Evolutionary conservation across 768 basidiomycete genomes (phyloP).

Genomic region (Botryobasidium botryosum): DNA sequence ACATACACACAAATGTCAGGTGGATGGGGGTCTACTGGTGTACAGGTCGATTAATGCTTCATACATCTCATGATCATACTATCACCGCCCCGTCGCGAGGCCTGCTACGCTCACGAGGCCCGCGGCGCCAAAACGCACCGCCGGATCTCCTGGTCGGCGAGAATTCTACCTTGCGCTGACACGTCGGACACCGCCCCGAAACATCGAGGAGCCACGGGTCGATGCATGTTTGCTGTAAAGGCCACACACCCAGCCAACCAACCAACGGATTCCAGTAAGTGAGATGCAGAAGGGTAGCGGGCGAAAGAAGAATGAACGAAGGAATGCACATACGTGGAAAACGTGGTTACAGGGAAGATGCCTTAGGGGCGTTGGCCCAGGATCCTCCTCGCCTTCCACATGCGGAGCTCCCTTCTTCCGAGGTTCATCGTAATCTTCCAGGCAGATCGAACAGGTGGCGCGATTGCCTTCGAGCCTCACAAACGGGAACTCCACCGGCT

Average conservation of each 20-base stretch:
- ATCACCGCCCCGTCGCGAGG: no score
- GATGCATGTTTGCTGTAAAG: slow-evolving; percentile 58
- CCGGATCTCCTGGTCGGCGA: neutral
- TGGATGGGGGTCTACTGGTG: no score
- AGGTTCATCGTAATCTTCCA: slow-evolving; percentile 74
- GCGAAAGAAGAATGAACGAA: slow-evolving; percentile 1
- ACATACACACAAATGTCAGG: no score
- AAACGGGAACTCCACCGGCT: slow-evolving; percentile 60
- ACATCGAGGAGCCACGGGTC: slow-evolving; percentile 81
- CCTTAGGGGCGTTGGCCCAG: slow-evolving; percentile 53
- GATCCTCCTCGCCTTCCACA: slow-evolving; percentile 23
- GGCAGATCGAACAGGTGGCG: slow-evolving; percentile 69
- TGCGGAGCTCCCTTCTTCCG: slow-evolving; percentile 6
- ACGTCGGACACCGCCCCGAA: slow-evolving; percentile 76
- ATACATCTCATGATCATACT: no score
- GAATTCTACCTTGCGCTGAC: slow-evolving; percentile 52
- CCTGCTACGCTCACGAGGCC: no score
- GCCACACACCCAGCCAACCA: no score
- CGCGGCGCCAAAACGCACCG: no score
- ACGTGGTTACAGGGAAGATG: slow-evolving; percentile 69
- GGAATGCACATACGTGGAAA: slow-evolving; percentile 52
- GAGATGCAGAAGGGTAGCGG: no score
- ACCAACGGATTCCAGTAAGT: no score
- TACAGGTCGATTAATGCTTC: no score
- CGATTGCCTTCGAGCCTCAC: slow-evolving; percentile 68